Conservation (phyloP, 2,329 filamentous ascomycete genomes). For the Exophiala xenobiotica region DNA sequence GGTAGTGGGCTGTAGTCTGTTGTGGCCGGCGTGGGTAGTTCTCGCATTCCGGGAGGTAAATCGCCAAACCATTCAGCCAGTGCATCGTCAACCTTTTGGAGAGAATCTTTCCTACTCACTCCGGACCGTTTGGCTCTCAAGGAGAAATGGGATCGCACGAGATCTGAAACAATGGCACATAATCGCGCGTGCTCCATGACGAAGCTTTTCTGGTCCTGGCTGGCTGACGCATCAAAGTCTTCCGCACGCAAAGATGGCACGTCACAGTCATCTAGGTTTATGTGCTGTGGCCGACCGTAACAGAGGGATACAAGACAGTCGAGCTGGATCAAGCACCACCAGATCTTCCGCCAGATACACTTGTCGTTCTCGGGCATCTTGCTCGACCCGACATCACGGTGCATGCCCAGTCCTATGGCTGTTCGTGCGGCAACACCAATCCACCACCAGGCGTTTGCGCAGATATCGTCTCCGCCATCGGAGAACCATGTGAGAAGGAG, state of each 20-base stretch:
- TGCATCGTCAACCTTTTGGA: not conserved
- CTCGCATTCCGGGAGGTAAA: not conserved
- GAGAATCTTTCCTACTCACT: not conserved
- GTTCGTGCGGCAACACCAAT: conserved; percentile 32
- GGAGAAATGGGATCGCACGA: not conserved
- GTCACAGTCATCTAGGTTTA: not conserved
- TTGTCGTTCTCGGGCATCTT: conserved; percentile 42
- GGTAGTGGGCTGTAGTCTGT: not conserved
- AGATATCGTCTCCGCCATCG: conserved; percentile 29
- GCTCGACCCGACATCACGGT: conserved; percentile 37
- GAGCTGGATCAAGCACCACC: conserved; percentile 44
- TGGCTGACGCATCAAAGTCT: not conserved
- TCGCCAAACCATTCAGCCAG: not conserved
- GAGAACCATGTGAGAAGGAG: conserved; percentile 34
- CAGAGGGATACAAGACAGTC: not conserved
- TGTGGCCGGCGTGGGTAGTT: not conserved
- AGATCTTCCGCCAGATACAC: conserved; percentile 45
- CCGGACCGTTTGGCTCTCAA: not conserved
- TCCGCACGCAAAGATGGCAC: not conserved
- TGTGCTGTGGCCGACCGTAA: not conserved
- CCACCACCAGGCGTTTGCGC: conserved; percentile 32
- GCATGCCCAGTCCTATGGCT: conserved; percentile 31
- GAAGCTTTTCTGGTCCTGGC: not conserved
- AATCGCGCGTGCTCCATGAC: not conserved
- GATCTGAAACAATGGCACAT: not conserved